These are phyloP conservation scores for Aspergillus haitiensis DNA, from an alignment of 495 filamentous ascomycete genomes.

Conservation along the genomic window DNA sequence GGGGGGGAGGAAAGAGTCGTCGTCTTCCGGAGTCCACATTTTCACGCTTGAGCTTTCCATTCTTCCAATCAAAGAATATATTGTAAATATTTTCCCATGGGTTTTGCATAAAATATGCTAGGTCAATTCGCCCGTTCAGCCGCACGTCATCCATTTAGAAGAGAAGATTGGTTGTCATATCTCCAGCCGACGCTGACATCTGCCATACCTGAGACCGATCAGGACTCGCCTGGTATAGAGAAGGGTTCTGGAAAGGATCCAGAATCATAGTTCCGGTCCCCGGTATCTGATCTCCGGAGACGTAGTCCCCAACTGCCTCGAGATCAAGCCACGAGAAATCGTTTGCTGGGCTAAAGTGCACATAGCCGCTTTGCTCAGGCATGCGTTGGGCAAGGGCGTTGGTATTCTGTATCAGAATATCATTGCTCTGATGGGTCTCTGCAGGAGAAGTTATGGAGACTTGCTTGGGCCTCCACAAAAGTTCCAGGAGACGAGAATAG, in stretches of 20 bases:
- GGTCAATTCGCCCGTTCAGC: too few relatives aligned
- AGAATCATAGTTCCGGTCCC: slow-evolving; percentile 38
- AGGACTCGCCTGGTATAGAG: slow-evolving; percentile 34
- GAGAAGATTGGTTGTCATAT: slow-evolving; percentile 45
- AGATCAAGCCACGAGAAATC: slow-evolving; percentile 61
- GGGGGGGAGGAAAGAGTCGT: slow-evolving; percentile 3
- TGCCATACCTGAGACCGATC: slow-evolving; percentile 46
- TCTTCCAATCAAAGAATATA: neutral
- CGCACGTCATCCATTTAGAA: slow-evolving; percentile 29
- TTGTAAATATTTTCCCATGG: too few relatives aligned
- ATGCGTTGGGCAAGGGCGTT: slow-evolving; percentile 31
- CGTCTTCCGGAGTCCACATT: neutral
- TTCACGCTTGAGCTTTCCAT: neutral
- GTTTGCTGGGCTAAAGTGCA: slow-evolving; percentile 51
- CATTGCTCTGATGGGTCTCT: slow-evolving; percentile 36
- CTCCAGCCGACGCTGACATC: slow-evolving; percentile 40
- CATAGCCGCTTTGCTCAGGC: slow-evolving; percentile 36
- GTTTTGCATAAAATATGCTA: too few relatives aligned
- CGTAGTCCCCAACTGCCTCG: slow-evolving; percentile 57
- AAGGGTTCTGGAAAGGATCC: slow-evolving; percentile 42
- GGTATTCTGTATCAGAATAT: slow-evolving; percentile 34
- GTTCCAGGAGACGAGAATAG: slow-evolving; percentile 55
- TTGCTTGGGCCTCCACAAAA: slow-evolving; percentile 49
- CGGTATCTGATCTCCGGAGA: slow-evolving; percentile 46
- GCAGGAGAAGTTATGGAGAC: slow-evolving; percentile 27